phyloP scores from a whole-genome alignment of 305 asterid species.

The Coffea humblotiana region DNA sequence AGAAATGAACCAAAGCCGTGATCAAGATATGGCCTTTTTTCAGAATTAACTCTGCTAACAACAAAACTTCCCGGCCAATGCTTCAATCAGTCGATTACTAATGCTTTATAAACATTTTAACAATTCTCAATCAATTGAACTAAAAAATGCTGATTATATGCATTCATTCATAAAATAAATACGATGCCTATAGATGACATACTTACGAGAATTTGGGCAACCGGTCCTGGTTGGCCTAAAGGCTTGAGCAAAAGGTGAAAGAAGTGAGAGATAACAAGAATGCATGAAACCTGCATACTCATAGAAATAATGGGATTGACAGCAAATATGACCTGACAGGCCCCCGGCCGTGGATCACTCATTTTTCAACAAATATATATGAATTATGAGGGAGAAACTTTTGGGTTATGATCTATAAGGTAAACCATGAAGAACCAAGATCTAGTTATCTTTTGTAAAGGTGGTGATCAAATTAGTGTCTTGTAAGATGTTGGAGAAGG shows the following conservation, averaged over 20 bases:
- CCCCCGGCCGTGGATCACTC: constrained; percentile 33
- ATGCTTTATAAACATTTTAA: neutral
- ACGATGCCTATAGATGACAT: constrained; percentile 42
- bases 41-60: neutral
- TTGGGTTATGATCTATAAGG: constrained; percentile 1
- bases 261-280: constrained; percentile 90
- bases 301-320: constrained; percentile 82
- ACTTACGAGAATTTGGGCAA: constrained; percentile 99
- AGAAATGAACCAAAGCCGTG: neutral
- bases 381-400: neutral
- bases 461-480: neutral
- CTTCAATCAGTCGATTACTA: neutral
- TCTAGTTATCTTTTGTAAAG: neutral
- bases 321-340: constrained; percentile 49
- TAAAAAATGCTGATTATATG: neutral
- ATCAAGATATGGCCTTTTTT: neutral
- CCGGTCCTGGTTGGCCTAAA: constrained; percentile 87
- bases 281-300: constrained; percentile 80
- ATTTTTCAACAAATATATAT: constrained; percentile 25
- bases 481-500: constrained; percentile 2
- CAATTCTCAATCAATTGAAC: neutral
- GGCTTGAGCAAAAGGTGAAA: constrained; percentile 84
- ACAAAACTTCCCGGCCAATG: neutral
- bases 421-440: neutral
- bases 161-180: neutral